Evolutionary conservation across 208 protist species (phyloP), one percentile per base, ranked within the genome.

Genomic region (Trypanosoma rangeli): DNA sequence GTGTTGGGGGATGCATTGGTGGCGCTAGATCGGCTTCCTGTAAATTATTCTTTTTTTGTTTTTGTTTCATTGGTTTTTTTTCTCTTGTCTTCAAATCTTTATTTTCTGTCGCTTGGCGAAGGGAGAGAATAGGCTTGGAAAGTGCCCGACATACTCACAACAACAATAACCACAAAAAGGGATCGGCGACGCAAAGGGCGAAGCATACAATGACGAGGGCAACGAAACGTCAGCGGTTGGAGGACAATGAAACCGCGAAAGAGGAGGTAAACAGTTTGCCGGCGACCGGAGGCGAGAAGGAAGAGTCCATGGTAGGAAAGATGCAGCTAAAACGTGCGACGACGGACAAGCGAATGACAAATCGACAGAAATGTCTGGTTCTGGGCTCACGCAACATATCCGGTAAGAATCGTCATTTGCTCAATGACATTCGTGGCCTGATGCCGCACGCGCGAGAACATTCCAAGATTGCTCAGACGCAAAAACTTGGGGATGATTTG

Each of bases 371-470:
- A 79, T 97, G 96, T 62, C 75, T 99, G 3, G 82, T 98, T 58
- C 70, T 98, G 3, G 86, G 90, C 26, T 92, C 92, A 5, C 83
- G 97, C 54, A 97, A 90, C 57, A 97, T 98, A 60, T 84, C 75
- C n/a, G 80, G 81, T 61, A 90, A 93, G 62, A 84, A 98, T 60
- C 87, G 97, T 48, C 97, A 99, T 76, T 84, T 99, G 1, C 80
- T 99, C 57, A 68, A 76, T 0, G 97, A 99, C 71, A 74, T 99
- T 31, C 84, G 87, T 18, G 68, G 66, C 8, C 74, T 99, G 22
- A 89, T 99, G 78, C 97, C 98, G 31, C 98, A 99, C 82, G 84
- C 83, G 22, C 95, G 97, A 62, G 92, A 92, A 59, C 97, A 98
- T 76, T 68, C 83, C 22, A 98, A 98, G 82, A 52, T 98, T 42